Evolutionary conservation across 768 basidiomycete species (phyloP), one percentile per base, ranked within the genome.

Genomic region (Plicaturopsis crispa): DNA sequence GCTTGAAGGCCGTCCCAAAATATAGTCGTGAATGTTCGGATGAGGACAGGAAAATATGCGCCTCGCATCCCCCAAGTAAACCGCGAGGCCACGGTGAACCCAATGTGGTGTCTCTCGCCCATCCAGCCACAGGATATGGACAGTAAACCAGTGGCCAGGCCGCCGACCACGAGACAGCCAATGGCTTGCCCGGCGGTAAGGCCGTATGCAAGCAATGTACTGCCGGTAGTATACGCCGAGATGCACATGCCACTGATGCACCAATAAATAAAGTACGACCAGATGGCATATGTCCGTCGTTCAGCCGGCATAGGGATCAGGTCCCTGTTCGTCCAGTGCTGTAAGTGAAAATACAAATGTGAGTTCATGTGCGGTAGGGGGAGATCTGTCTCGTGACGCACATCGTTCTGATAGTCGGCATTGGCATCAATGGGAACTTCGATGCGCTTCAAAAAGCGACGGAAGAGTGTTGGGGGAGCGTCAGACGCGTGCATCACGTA

Each of bases 191-290:
- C 37, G 16, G 47, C 39, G 21, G 46, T 43, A 30, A 48, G 38
- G 5, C 47, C 47, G 24, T 48, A 48, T 32, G 46, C 47, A 33
- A 48, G 47, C 14, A 48, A 35, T 38, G 47, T 48, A 24, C 46
- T 48, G 26, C 47, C 47, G 8, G 28, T 24, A 14, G 47, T 37
- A 30, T 48, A 48, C 17, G 41, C 47, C 26, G 40, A 38, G 28
- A 47, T 48, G 31, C 47, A 47, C 37, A 48, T 42, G 19, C 49
- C 48, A 32, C 40, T 33, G 38, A 47, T 48, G 18, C 52, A 45
- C 53, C 53, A 55, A 41, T 55, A 56, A 28, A 51, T 50, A 33
- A 51, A 48, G 45, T 49, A 59, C 33, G 46, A 47, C 40, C 48
- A 45, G 40, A 46, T 50, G 17, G 36, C 46, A 40, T 59, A 60